These are phyloP conservation scores for Lepidium campestre DNA, from an alignment of 441 rosid species.

Conservation along the genomic window DNA sequence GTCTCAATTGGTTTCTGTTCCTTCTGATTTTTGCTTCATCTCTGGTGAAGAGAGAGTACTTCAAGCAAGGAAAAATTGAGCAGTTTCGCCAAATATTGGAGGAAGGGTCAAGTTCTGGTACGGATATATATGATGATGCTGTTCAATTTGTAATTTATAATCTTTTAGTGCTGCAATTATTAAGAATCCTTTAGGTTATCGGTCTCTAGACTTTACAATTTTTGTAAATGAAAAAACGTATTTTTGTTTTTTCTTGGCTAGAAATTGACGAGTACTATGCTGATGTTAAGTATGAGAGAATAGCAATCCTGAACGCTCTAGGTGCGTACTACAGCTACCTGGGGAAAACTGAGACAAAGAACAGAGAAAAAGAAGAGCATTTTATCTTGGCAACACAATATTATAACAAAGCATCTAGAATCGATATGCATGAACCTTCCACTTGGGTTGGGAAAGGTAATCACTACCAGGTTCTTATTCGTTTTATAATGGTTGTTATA, in stretches of 20 bases:
- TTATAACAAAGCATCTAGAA: constrained; percentile 92
- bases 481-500: not conserved
- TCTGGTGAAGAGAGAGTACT: constrained; percentile 81
- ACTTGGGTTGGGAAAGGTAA: constrained; percentile 99
- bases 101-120: constrained; percentile 99
- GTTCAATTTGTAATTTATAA: not conserved
- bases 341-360: constrained; percentile 85
- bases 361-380: constrained; percentile 88
- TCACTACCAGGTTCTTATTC: not conserved
- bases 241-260: constrained; percentile 22
- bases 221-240: not conserved
- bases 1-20: not conserved
- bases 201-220: not conserved
- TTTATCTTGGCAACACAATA: constrained; percentile 81
- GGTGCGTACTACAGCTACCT: constrained; percentile 94
- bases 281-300: constrained; percentile 93
- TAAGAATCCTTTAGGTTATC: not conserved
- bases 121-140: not conserved
- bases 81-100: constrained; percentile 94
- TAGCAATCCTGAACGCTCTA: constrained; percentile 89
- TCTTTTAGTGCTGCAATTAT: not conserved
- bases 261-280: constrained; percentile 98
- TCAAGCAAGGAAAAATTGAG: constrained; percentile 88
- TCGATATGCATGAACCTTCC: constrained; percentile 96
- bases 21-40: constrained; percentile 6